phyloP scores from a whole-genome alignment of 1,284 basidiomycete species.

The Exobasidium cylindrosporum region DNA sequence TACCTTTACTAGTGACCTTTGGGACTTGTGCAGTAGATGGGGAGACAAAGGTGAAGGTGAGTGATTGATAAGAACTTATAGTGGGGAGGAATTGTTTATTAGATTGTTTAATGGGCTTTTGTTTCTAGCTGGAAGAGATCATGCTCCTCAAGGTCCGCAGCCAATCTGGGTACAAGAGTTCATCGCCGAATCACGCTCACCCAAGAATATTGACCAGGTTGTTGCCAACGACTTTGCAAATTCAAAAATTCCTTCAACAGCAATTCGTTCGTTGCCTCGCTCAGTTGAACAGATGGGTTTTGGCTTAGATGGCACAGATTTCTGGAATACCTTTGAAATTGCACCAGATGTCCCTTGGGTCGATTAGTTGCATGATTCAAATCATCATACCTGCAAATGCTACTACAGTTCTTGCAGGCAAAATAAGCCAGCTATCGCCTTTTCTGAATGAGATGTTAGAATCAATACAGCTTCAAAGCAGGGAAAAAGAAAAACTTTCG shows the following conservation, averaged over 20 bases:
- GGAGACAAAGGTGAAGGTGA: constrained; percentile 16
- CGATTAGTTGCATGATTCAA: constrained; percentile 3
- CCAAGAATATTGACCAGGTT: background rate
- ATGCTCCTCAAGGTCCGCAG: constrained; percentile 12
- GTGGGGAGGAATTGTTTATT: too few species aligned
- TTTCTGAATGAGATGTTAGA: too few species aligned
- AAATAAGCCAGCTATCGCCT: too few species aligned
- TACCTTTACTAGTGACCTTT: constrained; percentile 16
- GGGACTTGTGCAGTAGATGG: constrained; percentile 16
- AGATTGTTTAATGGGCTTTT: too few species aligned
- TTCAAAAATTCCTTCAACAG: background rate
- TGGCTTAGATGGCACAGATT: constrained; percentile 18
- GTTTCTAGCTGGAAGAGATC: constrained; percentile 14
- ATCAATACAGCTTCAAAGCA: too few species aligned
- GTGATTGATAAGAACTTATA: background rate
- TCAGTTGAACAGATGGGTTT: constrained; percentile 12
- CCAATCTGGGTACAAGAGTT: constrained; percentile 14
- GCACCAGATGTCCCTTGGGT: constrained; percentile 19
- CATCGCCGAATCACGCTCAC: constrained; percentile 10
- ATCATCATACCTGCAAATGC: background rate
- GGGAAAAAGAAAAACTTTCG: too few species aligned
- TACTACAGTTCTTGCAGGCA: too few species aligned
- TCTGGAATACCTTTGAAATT: constrained; percentile 18
- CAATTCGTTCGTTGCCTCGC: constrained; percentile 12
- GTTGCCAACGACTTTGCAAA: background rate